Base-by-base conservation (phyloP, 306 rosid species). In the Amphicarpaea edgeworthii region DNA sequence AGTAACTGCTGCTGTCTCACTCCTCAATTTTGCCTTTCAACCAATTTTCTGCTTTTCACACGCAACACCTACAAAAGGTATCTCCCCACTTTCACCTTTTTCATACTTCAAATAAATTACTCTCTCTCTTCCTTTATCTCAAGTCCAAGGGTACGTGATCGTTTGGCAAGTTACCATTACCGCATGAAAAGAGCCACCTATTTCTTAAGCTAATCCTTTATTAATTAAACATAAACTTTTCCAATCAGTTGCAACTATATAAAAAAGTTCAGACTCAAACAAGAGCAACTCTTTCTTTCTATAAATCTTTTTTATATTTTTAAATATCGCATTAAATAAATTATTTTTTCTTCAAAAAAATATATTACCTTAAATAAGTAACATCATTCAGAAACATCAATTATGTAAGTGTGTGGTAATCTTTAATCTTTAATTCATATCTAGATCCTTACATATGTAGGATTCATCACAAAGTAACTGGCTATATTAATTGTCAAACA, bases 11-110 rank as follows among this genome's bases (percentile, higher is more conserved):
- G 34, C 70, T 78, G 65, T 75, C 66, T 46, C 65, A 50, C 72
- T 49, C 51, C 72, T 72, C 42, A 62, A 16, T 51, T 51, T 76
- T 83, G 75, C 77, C 54, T 70, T 79, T 82, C 73, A 82, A 81
- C 96, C 77, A 87, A 87, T 77, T 77, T 84, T 83, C 85, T 75
- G 86, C 92, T 75, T 87, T 89, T 87, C 89, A 88, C 96, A 93
- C 93, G 88, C 96, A 91, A 85, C 73, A 65, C 78, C 87, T 84
- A 75, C 90, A 84, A 86, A 85, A 86, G 92, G 88, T 79, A 82
- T 82, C 82, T 88, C 89, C 69, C 90, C 88, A 86, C 84, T 86
- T 86, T 86, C 4, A 79, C 93, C 96, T 87, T 90, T 81, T 90
- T 88, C 90, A 79, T 73, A 78, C 86, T 62, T n/a, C n/a, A n/a